Conservation (phyloP, 176 grass and related monocot species). For the Oryza punctata region DNA sequence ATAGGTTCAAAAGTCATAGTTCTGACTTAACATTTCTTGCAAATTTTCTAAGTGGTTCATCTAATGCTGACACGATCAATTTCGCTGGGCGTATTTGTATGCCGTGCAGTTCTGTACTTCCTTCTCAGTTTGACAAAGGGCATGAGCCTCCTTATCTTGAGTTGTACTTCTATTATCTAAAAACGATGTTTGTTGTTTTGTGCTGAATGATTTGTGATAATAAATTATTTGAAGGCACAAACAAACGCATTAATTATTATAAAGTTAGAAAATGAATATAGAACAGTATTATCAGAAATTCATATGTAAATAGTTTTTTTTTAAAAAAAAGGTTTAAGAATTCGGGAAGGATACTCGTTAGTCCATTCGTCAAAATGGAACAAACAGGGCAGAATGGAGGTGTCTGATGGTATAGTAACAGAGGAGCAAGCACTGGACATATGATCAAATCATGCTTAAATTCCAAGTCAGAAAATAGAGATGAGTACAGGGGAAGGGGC, state of each 20-base stretch:
- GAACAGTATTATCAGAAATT: too few relatives aligned
- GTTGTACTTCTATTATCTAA: background rate
- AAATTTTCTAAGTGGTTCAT: background rate
- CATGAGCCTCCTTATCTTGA: background rate
- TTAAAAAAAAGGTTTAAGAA: too few relatives aligned
- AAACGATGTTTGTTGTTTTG: too few relatives aligned
- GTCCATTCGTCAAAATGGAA: too few relatives aligned
- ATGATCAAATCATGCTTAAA: background rate
- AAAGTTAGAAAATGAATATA: too few relatives aligned
- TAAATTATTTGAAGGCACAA: too few relatives aligned
- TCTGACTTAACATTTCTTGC: background rate
- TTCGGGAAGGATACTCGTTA: too few relatives aligned
- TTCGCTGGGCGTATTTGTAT: background rate
- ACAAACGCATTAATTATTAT: too few relatives aligned
- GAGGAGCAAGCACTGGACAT: background rate
- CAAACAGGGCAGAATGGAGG: background rate
- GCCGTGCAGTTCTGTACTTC: background rate
- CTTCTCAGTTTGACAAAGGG: background rate
- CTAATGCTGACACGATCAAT: background rate
- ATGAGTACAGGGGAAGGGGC: conserved; percentile 16
- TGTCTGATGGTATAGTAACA: background rate
- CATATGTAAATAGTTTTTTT: too few relatives aligned
- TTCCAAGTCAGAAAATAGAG: conserved; percentile 10
- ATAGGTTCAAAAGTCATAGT: background rate
- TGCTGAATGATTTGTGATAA: too few relatives aligned